Percentiles rank a stretch among this genome's conserved stretches.
Evolutionary conservation across 306 rosid species (phyloP).

Genomic region (Boehmeria nivea): DNA sequence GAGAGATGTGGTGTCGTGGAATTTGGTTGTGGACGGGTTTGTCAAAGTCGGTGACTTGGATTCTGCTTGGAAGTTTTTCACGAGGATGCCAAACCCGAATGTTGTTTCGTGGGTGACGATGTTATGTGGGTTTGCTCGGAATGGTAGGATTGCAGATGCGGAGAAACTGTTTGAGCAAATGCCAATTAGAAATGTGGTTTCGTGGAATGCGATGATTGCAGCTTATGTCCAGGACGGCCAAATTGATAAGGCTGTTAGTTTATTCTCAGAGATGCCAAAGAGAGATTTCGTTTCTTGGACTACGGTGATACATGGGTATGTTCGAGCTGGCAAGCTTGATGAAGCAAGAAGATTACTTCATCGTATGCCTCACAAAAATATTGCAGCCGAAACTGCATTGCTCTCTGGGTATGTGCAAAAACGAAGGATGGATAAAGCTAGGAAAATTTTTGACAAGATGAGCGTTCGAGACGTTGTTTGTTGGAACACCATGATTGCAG

Average conservation of each 20-base stretch:
- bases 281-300: slow-evolving; percentile 82
- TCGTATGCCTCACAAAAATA: slow-evolving; percentile 64
- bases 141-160: slow-evolving; percentile 51
- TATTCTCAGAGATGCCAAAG: slow-evolving; percentile 56
- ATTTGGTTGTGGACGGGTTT: slow-evolving; percentile 69
- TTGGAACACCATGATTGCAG: slow-evolving; percentile 82
- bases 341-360: slow-evolving; percentile 48
- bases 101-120: slow-evolving; percentile 64
- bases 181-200: slow-evolving; percentile 62
- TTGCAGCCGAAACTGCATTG: slow-evolving; percentile 72
- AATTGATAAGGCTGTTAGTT: slow-evolving; percentile 50
- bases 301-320: slow-evolving; percentile 61
- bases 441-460: slow-evolving; percentile 47
- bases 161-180: slow-evolving; percentile 53
- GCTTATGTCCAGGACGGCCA: slow-evolving; percentile 61
- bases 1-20: slow-evolving; percentile 76
- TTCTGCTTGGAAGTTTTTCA: slow-evolving; percentile 63
- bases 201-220: slow-evolving; percentile 90
- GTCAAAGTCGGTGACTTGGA: slow-evolving; percentile 47
- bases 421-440: slow-evolving; percentile 60
- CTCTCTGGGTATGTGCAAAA: slow-evolving; percentile 59
- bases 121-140: slow-evolving; percentile 64
- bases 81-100: slow-evolving; percentile 50
- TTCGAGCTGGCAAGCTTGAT: slow-evolving; percentile 60
- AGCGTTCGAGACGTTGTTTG: slow-evolving; percentile 46